These are phyloP conservation scores for Vitis rupestris DNA, from an alignment of 164 flowering plant species.

Conservation along the genomic window DNA sequence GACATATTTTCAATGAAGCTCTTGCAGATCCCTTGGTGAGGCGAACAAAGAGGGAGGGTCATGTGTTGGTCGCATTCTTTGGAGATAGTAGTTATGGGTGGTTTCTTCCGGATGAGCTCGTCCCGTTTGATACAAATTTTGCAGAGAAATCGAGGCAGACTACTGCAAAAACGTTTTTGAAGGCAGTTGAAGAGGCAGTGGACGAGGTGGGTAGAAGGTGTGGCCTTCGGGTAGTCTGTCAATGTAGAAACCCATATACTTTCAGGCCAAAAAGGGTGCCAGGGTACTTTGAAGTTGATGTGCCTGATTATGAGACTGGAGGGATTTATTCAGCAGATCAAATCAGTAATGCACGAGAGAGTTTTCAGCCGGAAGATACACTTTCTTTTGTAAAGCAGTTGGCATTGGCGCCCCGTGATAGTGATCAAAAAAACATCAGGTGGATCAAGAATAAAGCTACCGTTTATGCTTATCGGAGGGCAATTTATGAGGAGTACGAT, in stretches of 20 bases:
- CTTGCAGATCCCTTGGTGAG: conserved; percentile 74
- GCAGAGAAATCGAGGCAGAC: conserved; percentile 79
- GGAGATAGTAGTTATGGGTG: conserved; percentile 99
- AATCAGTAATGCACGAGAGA: conserved; percentile 61
- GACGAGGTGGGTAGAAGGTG: conserved; percentile 80
- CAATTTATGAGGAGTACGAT: conserved; percentile 84
- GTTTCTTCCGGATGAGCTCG: conserved; percentile 83
- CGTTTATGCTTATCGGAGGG: conserved; percentile 62
- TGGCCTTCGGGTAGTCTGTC: conserved; percentile 68
- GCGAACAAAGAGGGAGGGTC: conserved; percentile 61
- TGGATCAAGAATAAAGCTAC: conserved; percentile 56
- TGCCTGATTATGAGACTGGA: conserved; percentile 64
- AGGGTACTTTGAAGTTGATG: conserved; percentile 75
- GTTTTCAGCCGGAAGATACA: conserved; percentile 51
- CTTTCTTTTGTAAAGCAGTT: conserved; percentile 58
- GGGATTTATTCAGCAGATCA: conserved; percentile 62
- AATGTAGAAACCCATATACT: conserved; percentile 63
- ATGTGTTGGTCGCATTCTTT: conserved; percentile 89
- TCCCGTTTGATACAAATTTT: conserved; percentile 71
- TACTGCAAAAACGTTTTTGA: conserved; percentile 50
- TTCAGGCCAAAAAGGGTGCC: conserved; percentile 54
- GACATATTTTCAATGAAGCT: conserved; percentile 71
- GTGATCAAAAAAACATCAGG: conserved; percentile 35
- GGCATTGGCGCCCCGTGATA: conserved; percentile 48
- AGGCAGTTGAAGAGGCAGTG: conserved; percentile 91